phyloP scores from a whole-genome alignment of 2,329 filamentous ascomycete species.

The Alternaria conjuncta region DNA sequence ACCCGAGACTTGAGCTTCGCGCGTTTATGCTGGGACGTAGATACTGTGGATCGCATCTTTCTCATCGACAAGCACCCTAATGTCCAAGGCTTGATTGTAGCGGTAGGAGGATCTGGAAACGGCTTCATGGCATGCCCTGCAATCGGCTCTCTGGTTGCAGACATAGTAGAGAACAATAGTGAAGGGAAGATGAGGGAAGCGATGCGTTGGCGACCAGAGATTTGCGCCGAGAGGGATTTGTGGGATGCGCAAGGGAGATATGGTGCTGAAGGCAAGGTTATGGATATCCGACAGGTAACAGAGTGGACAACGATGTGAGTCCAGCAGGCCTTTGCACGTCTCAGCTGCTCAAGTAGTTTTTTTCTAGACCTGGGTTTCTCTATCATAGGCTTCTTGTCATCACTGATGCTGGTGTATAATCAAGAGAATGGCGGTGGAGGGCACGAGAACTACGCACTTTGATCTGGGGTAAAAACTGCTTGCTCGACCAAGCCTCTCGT shows the following conservation, averaged over 20 bases:
- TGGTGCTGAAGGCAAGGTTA: constrained; percentile 56
- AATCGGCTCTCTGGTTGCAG: constrained; percentile 58
- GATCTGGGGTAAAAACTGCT: neutral
- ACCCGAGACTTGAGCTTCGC: constrained; percentile 58
- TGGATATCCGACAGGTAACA: constrained; percentile 54
- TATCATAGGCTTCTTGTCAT: neutral
- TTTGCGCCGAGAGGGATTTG: constrained; percentile 55
- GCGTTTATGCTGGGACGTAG: constrained; percentile 64
- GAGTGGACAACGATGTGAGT: constrained; percentile 29
- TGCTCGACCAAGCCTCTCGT: neutral
- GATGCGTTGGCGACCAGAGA: constrained; percentile 61
- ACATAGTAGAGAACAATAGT: constrained; percentile 51
- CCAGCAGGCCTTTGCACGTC: neutral
- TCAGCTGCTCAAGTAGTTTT: neutral
- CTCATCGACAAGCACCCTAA: constrained; percentile 60
- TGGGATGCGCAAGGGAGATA: constrained; percentile 57
- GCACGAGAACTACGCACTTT: neutral
- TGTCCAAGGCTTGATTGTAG: constrained; percentile 53
- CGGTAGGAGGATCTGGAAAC: constrained; percentile 60
- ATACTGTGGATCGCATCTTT: constrained; percentile 62
- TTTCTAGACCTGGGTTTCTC: neutral
- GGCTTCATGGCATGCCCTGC: constrained; percentile 62
- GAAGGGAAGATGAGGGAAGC: constrained; percentile 52
- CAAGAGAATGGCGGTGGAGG: neutral
- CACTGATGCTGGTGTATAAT: neutral